Evolutionary conservation across 345 rosid genomes (phyloP).

Genomic region (Litchi chinensis): DNA sequence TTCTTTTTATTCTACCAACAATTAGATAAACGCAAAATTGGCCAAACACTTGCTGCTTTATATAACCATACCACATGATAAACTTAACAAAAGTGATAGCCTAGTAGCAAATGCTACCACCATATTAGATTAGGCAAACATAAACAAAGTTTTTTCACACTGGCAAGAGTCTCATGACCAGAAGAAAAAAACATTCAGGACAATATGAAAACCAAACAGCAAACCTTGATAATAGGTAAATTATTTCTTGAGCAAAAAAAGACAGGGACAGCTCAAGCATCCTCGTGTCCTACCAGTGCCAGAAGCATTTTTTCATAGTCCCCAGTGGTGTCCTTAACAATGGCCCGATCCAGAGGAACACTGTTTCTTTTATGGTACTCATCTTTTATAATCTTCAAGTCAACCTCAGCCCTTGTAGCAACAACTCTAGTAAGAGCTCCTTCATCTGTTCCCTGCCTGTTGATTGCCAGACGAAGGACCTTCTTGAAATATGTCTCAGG

Average conservation of each 20-base stretch:
- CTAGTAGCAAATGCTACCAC: conserved; percentile 1
- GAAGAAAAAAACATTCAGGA: background rate
- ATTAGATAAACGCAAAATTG: background rate
- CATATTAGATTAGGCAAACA: conserved; percentile 3
- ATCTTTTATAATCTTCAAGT: conserved; percentile 59
- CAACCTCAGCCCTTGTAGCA: conserved; percentile 77
- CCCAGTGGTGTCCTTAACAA: conserved; percentile 64
- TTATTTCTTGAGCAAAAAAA: background rate
- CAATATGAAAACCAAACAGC: background rate
- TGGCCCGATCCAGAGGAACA: conserved; percentile 55
- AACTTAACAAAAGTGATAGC: background rate
- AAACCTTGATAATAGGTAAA: background rate
- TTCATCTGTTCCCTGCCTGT: conserved; percentile 77
- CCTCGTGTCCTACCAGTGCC: conserved; percentile 53
- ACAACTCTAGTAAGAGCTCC: conserved; percentile 80
- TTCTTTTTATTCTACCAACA: background rate
- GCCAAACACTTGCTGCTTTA: background rate
- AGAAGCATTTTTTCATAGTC: conserved; percentile 78
- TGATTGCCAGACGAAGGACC: conserved; percentile 67
- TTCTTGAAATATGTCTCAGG: conserved; percentile 69
- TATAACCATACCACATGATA: background rate
- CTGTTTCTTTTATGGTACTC: conserved; percentile 69
- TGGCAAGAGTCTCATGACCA: background rate
- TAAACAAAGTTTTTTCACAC: conserved; percentile 5
- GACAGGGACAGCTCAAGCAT: conserved; percentile 40